phyloP scores from a whole-genome alignment of 306 rosid genomes.

The Cyclanthera cordifolia region DNA sequence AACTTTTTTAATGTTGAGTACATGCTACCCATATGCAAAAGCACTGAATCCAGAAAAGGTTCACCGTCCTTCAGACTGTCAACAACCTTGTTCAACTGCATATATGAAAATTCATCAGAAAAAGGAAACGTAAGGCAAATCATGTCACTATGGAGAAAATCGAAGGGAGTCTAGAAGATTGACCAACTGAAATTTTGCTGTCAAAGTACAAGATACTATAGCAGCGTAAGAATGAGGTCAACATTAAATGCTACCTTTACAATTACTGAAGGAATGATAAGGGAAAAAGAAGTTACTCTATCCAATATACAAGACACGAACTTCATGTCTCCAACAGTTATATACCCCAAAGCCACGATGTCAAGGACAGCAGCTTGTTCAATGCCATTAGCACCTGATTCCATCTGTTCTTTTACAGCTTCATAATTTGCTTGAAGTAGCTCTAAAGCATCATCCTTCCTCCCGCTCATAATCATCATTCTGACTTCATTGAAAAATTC shows the following conservation, averaged over 20 bases:
- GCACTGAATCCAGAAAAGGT: conserved; percentile 56
- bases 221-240: neutral
- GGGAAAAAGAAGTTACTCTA: conserved; percentile 32
- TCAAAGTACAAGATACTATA: neutral
- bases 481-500: conserved; percentile 72
- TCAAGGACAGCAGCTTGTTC: conserved; percentile 78
- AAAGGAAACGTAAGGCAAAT: conserved; percentile 15
- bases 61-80: conserved; percentile 49
- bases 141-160: neutral
- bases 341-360: conserved; percentile 57
- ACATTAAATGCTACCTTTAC: neutral
- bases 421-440: conserved; percentile 69
- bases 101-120: conserved; percentile 11
- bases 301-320: conserved; percentile 38
- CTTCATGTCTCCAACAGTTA: conserved; percentile 67
- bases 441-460: conserved; percentile 43
- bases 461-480: conserved; percentile 52
- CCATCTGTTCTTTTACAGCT: conserved; percentile 58
- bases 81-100: conserved; percentile 70
- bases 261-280: conserved; percentile 14
- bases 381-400: conserved; percentile 52
- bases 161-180: neutral
- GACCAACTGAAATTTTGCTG: neutral
- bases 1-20: conserved; percentile 48
- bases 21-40: conserved; percentile 93